Evolutionary conservation across 768 basidiomycete genomes (phyloP), one percentile per base, ranked within the genome.

Genomic region (Rhodotorula babjevae): DNA sequence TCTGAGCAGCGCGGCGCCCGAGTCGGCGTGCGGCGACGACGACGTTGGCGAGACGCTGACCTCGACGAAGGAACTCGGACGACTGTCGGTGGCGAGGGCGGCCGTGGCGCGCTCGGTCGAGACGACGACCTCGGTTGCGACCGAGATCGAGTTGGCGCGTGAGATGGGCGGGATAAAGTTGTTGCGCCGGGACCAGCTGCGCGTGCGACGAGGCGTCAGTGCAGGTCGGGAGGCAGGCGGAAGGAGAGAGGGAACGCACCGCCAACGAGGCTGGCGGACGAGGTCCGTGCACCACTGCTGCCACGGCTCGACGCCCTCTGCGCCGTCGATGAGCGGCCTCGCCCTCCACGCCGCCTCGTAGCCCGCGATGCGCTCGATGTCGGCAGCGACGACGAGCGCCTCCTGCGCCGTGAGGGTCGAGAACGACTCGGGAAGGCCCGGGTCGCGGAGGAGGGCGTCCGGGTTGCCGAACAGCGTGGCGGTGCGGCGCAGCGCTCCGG

Each of bases 151-250:
- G 36, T 36, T 36, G 40, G 53, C 63, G 63, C 12, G 42, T 9
- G 36, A 36, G 36, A 36, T 36, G 36, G 36, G 36, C 36, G 36
- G 2, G 19, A 40, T 6, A 19, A 16, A 0, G 4, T 65, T 55
- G 55, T 58, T 23, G 36, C 57, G 65, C 46, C 55, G 65, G 5
- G 65, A 57, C 44, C 44, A 65, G 21, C 57, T 60, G 65, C 23
- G 65, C 23, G 4, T 9, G 25, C 11, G 27, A 21, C 25, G n/a
- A 18, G 23, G 29, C 10, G 2, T 50, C 21, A 25, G 15, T 31
- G 1, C 25, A 8, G 2, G 18, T 12, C 27, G 8, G n/a, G 11
- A 10, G 9, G 14, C n/a, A 3, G 33, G 27, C 7, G 50, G 29
- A 12, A 0, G 29, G 18, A 46, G 10, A 29, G 42, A 29, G 10